These are phyloP conservation scores for Prosopis cineraria DNA, from an alignment of 306 rosid species.

Conservation along the genomic window DNA sequence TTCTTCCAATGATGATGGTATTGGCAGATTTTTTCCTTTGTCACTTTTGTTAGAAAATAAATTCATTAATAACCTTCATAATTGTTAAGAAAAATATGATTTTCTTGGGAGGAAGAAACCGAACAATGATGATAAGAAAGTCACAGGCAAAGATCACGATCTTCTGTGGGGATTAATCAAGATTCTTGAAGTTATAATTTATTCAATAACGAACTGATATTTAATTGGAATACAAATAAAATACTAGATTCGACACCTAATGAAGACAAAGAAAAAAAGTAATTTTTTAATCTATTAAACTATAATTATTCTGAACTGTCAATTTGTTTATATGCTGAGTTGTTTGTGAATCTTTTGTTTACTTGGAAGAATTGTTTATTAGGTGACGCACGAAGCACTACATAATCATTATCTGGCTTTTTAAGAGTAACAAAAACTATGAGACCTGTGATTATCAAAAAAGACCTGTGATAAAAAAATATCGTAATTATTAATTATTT, in stretches of 20 bases:
- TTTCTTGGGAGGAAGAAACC: no score
- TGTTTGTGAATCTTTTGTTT: background rate
- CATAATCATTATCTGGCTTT: background rate
- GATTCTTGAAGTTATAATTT: conserved; percentile 22
- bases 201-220: background rate
- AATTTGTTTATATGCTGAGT: background rate
- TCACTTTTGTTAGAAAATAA: no score
- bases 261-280: conserved; percentile 25
- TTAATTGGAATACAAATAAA: background rate
- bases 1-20: no score
- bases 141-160: conserved; percentile 30
- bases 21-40: no score
- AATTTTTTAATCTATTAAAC: background rate
- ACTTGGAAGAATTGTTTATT: background rate
- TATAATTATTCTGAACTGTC: conserved; percentile 15
- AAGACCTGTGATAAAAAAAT: conserved; percentile 33
- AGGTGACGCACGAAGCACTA: background rate
- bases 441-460: conserved; percentile 36
- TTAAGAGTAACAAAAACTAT: conserved; percentile 15
- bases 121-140: background rate
- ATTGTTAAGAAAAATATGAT: background rate
- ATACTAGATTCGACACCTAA: conserved; percentile 24
- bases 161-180: conserved; percentile 25
- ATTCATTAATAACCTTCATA: background rate
- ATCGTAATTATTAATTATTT: background rate